Evolutionary conservation across 1,139 yeast species (phyloP).

Genomic region (Geotrichum siamense): DNA sequence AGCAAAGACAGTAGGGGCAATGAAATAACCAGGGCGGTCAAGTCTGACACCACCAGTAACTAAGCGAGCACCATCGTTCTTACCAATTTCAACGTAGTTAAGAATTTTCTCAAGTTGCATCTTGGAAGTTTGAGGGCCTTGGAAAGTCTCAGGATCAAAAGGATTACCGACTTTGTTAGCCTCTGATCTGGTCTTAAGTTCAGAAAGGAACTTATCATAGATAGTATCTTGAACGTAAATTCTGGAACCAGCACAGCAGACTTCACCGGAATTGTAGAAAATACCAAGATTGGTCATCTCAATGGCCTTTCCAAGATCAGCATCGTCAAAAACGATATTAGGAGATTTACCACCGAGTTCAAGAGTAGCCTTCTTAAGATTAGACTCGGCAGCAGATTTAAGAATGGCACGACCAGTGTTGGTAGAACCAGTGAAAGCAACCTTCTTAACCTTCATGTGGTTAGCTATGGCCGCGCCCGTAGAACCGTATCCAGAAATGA

Average conservation of each 20-base stretch:
- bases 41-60: slow-evolving; percentile 46
- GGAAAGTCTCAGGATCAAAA: slow-evolving; percentile 42
- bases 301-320: slow-evolving; percentile 57
- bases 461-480: slow-evolving; percentile 67
- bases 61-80: slow-evolving; percentile 59
- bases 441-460: slow-evolving; percentile 63
- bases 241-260: slow-evolving; percentile 84
- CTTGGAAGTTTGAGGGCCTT: slow-evolving; percentile 71
- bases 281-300: slow-evolving; percentile 55
- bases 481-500: slow-evolving; percentile 67
- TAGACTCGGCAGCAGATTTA: slow-evolving; percentile 55
- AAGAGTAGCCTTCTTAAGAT: slow-evolving; percentile 54
- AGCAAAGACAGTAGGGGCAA: slow-evolving; percentile 73
- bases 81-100: slow-evolving; percentile 56
- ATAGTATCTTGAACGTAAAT: slow-evolving; percentile 67
- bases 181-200: slow-evolving; percentile 44
- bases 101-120: slow-evolving; percentile 58
- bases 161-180: slow-evolving; percentile 39
- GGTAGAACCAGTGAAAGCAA: slow-evolving; percentile 81
- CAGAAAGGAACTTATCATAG: slow-evolving; percentile 58
- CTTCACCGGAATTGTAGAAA: slow-evolving; percentile 81
- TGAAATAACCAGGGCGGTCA: slow-evolving; percentile 56
- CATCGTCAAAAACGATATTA: slow-evolving; percentile 68
- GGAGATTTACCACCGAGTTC: slow-evolving; percentile 89
- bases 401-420: slow-evolving; percentile 64